Base-by-base conservation (phyloP, 805 yeast species). In the Schwanniomyces vanrijiae region DNA sequence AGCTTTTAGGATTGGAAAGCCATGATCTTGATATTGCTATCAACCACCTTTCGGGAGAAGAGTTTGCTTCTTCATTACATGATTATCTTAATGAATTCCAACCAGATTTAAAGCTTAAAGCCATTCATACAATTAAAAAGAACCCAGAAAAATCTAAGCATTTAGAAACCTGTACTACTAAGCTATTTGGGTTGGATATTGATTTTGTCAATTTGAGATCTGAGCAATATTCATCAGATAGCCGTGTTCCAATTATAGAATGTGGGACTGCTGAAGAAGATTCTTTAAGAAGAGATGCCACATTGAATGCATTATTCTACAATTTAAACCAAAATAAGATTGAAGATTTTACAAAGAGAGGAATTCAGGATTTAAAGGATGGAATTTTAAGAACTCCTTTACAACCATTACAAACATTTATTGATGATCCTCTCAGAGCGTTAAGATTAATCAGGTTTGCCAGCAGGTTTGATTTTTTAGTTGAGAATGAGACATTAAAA, bases 61-160 rank as follows among this genome's bases (percentile, higher is more conserved):
- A 82, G 28, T 92, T 94, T 68, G 97, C 96, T 1, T 71, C 73
- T 26, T 78, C 78, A 11, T 68, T 94, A 51, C 77, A 79, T 50
- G 70, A 73, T 19, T 92, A 75, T 53, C 55, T 71, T 20, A 55
- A 50, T 5, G 47, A 49, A 16, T 55, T 59, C 75, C 49, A 58
- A 47, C 51, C 64, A 48, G 53, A 59, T 44, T 47, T 59, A n/a
- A 62, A 56, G 13, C 62, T 61, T 43, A 63, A 57, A 37, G 70
- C 81, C 7, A 76, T 89, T 28, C 96, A 91, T 61, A 88, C 85
- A 47, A 90, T 94, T 51, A 90, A 88, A 50, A 84, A 84, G 62
- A 94, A 95, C 65, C 99, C 99, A 0, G 97, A 88, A 52, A 92
- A 91, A 64, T 87, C 96, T 1, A 95, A 94, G 68, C 99, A 94